These are phyloP conservation scores for Sporothrix brunneoviolacea DNA, from an alignment of 2,329 filamentous ascomycete genomes.

Conservation along the genomic window DNA sequence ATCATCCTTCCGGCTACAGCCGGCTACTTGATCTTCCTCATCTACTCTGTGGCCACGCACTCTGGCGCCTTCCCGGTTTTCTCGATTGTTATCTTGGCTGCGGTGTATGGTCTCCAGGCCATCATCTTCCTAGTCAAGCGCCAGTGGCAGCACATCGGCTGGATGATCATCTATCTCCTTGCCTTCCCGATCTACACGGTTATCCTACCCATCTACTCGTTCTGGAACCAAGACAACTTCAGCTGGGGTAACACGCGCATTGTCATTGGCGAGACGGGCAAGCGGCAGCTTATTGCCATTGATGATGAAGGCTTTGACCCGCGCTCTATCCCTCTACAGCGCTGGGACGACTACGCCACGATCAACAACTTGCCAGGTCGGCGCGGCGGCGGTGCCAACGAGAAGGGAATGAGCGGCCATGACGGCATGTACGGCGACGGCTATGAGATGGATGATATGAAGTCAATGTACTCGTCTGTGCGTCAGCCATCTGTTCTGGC, in stretches of 20 bases:
- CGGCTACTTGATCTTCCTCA: constrained; percentile 77
- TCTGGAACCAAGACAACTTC: constrained; percentile 99
- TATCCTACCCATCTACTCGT: constrained; percentile 87
- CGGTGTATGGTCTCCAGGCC: constrained; percentile 90
- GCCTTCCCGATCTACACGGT: constrained; percentile 94
- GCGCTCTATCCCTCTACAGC: constrained; percentile 83
- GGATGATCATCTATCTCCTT: constrained; percentile 99
- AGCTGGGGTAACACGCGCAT: constrained; percentile 98
- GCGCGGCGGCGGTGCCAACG: constrained; percentile 62
- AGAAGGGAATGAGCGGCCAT: constrained; percentile 39
- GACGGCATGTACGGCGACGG: constrained; percentile 56
- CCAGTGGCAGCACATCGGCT: constrained; percentile 97
- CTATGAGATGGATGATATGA: constrained; percentile 98
- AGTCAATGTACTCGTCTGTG: constrained; percentile 89
- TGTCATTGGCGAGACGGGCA: constrained; percentile 88
- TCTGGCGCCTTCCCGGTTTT: constrained; percentile 75
- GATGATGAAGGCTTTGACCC: constrained; percentile 85
- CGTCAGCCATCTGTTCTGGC: constrained; percentile 82
- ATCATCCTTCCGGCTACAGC: constrained; percentile 86
- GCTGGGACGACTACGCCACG: constrained; percentile 93
- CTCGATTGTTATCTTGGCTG: constrained; percentile 82
- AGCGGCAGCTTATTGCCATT: constrained; percentile 81
- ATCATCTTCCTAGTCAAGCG: constrained; percentile 94
- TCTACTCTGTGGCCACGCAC: constrained; percentile 67
- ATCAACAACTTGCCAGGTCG: constrained; percentile 85